Conservation (phyloP, 2,329 filamentous ascomycete genomes). For the Neoscytalidium dimidiatum region DNA sequence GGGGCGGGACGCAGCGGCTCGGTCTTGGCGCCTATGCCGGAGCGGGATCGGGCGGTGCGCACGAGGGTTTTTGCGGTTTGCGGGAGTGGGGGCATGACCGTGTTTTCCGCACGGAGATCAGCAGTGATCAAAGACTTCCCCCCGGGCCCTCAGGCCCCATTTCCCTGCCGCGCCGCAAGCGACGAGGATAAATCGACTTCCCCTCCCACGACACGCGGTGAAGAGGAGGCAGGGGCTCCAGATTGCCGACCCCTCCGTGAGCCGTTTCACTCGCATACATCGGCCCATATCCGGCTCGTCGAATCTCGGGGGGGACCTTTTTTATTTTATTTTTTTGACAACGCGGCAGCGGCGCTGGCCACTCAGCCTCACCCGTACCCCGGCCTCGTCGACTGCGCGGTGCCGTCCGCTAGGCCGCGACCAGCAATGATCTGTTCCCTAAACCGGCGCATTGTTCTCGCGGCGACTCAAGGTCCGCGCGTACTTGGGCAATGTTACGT, state of each 20-base stretch:
- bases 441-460: background rate
- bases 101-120: background rate
- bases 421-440: conserved; percentile 1
- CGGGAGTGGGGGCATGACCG: background rate
- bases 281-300: background rate
- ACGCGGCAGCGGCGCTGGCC: background rate
- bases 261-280: background rate
- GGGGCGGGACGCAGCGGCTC: background rate
- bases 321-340: background rate
- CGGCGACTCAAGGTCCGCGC: background rate
- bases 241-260: background rate
- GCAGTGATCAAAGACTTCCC: background rate
- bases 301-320: too few species aligned
- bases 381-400: background rate
- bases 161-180: background rate
- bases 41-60: background rate
- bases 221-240: background rate
- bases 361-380: conserved; percentile 5
- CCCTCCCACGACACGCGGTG: background rate
- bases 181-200: conserved; percentile 9
- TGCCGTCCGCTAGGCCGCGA: conserved; percentile 7
- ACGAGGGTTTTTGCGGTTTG: too few species aligned
- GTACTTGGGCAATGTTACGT: background rate
- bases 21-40: background rate
- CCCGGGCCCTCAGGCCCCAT: background rate